Evolutionary conservation across 2,329 filamentous ascomycete genomes (phyloP), one percentile per base, ranked within the genome.

Genomic region (Colletotrichum lindemuthianum): DNA sequence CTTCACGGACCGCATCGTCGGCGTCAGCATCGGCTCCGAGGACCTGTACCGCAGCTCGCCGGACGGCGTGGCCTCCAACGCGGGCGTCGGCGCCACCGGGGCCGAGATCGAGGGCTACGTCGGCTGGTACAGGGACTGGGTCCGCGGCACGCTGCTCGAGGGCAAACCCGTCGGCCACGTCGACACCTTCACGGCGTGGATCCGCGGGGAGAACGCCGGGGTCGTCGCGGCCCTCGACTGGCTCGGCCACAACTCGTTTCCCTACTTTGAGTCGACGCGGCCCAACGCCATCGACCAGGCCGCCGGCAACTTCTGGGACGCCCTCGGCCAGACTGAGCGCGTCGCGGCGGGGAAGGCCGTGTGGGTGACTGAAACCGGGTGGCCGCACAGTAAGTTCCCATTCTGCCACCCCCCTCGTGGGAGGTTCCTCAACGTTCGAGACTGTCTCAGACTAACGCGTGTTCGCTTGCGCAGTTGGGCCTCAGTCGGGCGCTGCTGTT

Each of bases 81-180:
- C 58, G 11, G 63, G 63, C 9, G 47, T 52, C 11, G 65, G 65
- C 11, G 72, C 78, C 37, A 74, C 70, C 34, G 82, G 86, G n/a
- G 72, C 79, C 34, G 78, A 79, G 48, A 77, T 90, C 15, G 78
- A 85, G 71, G 75, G 78, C 65, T 88, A 86, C 75, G 88, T 90
- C 76, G 72, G 78, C 54, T 79, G 87, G 72, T 82, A 87, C 63
- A 82, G 84, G 47, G 72, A 72, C 43, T 79, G 82, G 63, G 82
- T 90, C 67, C 70, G 78, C 12, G 71, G 69, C 63, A 76, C 74
- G 6, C 53, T 68, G 2, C 69, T 77, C 12, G 68, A 68, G 8
- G 74, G 76, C 41, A 76, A 73, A 44, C 75, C 81, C 12, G 77
- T 85, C 64, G 83, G 83, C 36, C 85, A 87, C 70, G 85, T 87